phyloP scores from a whole-genome alignment of 139 green algal species.

The Volvox africanus region DNA sequence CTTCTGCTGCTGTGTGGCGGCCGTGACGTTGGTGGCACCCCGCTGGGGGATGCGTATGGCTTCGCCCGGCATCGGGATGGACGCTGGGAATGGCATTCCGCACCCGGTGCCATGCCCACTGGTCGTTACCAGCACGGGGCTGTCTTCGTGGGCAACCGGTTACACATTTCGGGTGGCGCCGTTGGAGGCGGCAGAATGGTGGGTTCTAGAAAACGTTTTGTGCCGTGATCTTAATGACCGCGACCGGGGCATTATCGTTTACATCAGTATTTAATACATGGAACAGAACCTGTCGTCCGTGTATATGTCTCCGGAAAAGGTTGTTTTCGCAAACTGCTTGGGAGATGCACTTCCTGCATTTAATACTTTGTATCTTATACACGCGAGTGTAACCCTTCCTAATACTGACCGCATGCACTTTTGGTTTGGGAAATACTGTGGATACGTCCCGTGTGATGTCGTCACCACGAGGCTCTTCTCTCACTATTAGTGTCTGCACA shows the following conservation, averaged over 20 bases:
- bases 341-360: too few species aligned
- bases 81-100: slow-evolving; percentile 98
- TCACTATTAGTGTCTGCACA: background rate
- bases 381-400: too few species aligned
- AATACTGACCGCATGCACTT: background rate
- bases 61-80: slow-evolving; percentile 97
- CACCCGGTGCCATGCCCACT: slow-evolving; percentile 92
- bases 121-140: slow-evolving; percentile 96
- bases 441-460: too few species aligned
- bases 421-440: background rate
- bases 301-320: too few species aligned
- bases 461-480: too few species aligned
- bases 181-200: slow-evolving; percentile 96
- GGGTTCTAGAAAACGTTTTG: too few species aligned
- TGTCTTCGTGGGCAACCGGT: slow-evolving; percentile 93
- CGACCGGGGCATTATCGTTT: too few species aligned
- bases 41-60: slow-evolving; percentile 94
- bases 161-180: slow-evolving; percentile 97
- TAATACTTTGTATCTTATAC: too few species aligned
- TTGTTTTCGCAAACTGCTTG: too few species aligned
- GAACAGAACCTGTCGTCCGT: too few species aligned
- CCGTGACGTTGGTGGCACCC: slow-evolving; percentile 82
- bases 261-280: too few species aligned
- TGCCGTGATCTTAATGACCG: too few species aligned
- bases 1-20: slow-evolving; percentile 97